A percentile compares a stretch with the other conserved stretches of the same genome.
These are phyloP conservation scores for Rhizopus sp. DNA, from an alignment of 371 early-diverging fungal genomes.

Conservation along the genomic window DNA sequence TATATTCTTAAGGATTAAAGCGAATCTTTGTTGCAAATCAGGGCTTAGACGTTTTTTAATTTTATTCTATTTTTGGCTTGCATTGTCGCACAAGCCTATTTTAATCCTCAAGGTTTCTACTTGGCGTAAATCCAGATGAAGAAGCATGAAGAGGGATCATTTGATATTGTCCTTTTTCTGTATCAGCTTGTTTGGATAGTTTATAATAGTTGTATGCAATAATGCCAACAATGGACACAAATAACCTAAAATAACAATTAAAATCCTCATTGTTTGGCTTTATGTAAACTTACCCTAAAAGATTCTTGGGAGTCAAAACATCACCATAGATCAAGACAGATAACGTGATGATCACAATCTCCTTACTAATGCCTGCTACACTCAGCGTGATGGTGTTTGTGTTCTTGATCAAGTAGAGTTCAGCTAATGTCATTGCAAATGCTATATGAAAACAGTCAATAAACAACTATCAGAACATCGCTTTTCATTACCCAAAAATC, in stretches of 20 bases:
- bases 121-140: background rate
- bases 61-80: background rate
- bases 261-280: background rate
- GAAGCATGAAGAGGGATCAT: conserved; percentile 28
- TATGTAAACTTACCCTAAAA: conserved; percentile 43
- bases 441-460: conserved; percentile 39
- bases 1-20: background rate
- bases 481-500: conserved; percentile 52
- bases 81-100: background rate
- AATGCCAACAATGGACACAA: conserved; percentile 64
- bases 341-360: conserved; percentile 53
- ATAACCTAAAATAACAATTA: conserved; percentile 32
- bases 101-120: conserved; percentile 24
- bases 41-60: background rate
- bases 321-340: conserved; percentile 60
- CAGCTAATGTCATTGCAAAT: conserved; percentile 83
- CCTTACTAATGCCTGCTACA: conserved; percentile 87
- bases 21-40: background rate
- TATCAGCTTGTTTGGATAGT: conserved; percentile 32
- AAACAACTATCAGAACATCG: background rate
- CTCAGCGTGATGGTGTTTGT: conserved; percentile 87
- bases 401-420: conserved; percentile 76
- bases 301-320: conserved; percentile 45
- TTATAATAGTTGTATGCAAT: conserved; percentile 62
- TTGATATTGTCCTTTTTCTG: conserved; percentile 28